Percentiles rank a stretch among this genome's conserved stretches.
phyloP scores from a whole-genome alignment of 768 basidiomycete species.

The Lentinula raphanica region DNA sequence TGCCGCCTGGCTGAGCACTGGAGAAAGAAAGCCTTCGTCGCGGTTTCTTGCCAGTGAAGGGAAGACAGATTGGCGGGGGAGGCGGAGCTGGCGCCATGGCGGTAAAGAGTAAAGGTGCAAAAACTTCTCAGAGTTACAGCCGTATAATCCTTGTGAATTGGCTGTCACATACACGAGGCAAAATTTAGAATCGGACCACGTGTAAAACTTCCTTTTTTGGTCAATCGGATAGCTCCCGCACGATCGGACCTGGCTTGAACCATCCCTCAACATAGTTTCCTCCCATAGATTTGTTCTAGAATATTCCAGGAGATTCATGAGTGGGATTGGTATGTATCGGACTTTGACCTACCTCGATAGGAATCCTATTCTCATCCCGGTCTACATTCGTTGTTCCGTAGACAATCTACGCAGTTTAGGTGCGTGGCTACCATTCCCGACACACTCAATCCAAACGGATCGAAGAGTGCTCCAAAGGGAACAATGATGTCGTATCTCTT shows the following conservation, averaged over 20 bases:
- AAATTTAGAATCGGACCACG: background rate
- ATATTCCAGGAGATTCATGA: background rate
- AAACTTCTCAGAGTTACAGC: background rate
- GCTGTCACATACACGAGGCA: background rate
- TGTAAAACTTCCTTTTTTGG: background rate
- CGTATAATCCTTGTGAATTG: background rate
- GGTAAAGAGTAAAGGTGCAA: constrained; percentile 20
- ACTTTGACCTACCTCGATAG: no score
- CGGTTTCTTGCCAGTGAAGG: constrained; percentile 48
- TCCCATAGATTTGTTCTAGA: background rate
- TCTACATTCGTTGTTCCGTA: background rate
- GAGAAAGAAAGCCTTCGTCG: constrained; percentile 45
- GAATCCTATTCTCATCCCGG: background rate
- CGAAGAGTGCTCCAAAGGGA: background rate
- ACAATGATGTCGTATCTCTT: background rate
- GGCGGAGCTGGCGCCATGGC: constrained; percentile 49
- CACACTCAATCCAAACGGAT: background rate
- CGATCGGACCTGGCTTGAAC: background rate
- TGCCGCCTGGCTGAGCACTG: constrained; percentile 23
- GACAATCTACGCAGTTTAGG: background rate
- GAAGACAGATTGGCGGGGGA: constrained; percentile 55
- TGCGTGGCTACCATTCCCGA: background rate
- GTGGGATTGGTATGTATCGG: no score
- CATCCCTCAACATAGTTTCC: background rate
- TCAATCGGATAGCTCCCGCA: background rate